A percentile compares a stretch with the other conserved stretches of the same genome.
phyloP scores from a whole-genome alignment of 257 asterid species.

The Rauvolfia tetraphylla region DNA sequence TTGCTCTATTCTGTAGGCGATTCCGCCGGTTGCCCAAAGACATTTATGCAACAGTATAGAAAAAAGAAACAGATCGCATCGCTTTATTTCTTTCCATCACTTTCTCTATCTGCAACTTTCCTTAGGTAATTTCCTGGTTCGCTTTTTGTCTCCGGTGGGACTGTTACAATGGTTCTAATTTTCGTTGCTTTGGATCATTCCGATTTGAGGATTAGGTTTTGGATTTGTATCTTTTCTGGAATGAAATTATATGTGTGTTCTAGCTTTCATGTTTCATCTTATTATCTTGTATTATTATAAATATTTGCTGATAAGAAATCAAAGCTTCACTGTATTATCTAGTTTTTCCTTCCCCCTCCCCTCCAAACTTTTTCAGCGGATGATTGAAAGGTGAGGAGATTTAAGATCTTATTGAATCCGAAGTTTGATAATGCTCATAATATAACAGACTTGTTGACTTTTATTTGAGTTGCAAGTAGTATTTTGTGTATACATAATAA shows the following conservation, averaged over 20 bases:
- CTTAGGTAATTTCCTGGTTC: conserved; percentile 20
- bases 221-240: neutral
- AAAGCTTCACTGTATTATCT: neutral
- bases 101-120: conserved; percentile 10
- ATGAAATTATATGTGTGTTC: neutral
- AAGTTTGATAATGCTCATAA: neutral
- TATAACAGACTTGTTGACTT: neutral
- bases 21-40: conserved; percentile 9
- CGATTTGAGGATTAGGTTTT: conserved; percentile 18
- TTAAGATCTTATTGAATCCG: neutral
- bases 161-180: conserved; percentile 7
- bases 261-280: neutral
- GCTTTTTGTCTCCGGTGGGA: conserved; percentile 2
- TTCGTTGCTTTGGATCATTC: neutral
- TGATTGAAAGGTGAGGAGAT: neutral
- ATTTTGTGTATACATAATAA: neutral
- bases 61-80: conserved; percentile 14
- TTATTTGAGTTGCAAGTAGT: neutral
- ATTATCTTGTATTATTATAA: neutral
- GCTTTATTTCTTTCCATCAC: conserved; percentile 13
- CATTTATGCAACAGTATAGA: neutral
- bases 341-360: neutral
- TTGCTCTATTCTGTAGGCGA: conserved; percentile 32
- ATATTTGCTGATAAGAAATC: neutral
- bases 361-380: neutral